phyloP scores from a whole-genome alignment of 192 early-diverging fungal genomes.

The Paraglomus occultum region DNA sequence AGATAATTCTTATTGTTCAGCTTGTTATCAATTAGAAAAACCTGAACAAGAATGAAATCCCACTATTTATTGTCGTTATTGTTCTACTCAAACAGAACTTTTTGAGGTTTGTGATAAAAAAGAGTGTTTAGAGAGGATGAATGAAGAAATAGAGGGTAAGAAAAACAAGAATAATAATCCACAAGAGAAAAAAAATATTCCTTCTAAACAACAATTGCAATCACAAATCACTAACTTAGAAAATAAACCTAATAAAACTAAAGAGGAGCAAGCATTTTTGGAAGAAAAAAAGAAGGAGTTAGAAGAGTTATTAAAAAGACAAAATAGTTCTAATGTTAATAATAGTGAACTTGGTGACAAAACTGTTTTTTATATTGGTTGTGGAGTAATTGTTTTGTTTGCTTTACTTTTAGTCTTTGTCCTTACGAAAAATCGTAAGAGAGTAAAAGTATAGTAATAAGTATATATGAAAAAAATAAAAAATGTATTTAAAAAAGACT shows the following conservation, averaged over 20 bases:
- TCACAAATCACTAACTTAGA: not conserved
- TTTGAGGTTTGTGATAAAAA: no score
- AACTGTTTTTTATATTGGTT: not conserved
- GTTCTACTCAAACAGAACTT: no score
- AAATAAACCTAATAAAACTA: conserved; percentile 9
- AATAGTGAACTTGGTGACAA: not conserved
- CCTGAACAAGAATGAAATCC: no score
- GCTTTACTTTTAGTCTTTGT: not conserved
- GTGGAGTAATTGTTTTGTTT: not conserved
- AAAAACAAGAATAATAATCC: no score
- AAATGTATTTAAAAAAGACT: no score
- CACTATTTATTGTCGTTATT: no score
- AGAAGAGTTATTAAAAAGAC: conserved; percentile 9
- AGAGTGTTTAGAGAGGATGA: no score
- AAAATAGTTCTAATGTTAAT: not conserved
- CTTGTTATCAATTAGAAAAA: no score
- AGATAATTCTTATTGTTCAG: no score
- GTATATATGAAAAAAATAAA: no score
- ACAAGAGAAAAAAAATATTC: not conserved
- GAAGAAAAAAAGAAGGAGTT: conserved; percentile 1
- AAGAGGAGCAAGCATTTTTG: not conserved
- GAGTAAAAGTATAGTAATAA: no score
- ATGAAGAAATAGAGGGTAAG: no score
- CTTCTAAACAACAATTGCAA: not conserved
- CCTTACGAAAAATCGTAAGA: not conserved